A percentile compares a stretch with the other conserved stretches of the same genome.
phyloP scores from a whole-genome alignment of 208 protist species.

The Phytomonas francai region DNA sequence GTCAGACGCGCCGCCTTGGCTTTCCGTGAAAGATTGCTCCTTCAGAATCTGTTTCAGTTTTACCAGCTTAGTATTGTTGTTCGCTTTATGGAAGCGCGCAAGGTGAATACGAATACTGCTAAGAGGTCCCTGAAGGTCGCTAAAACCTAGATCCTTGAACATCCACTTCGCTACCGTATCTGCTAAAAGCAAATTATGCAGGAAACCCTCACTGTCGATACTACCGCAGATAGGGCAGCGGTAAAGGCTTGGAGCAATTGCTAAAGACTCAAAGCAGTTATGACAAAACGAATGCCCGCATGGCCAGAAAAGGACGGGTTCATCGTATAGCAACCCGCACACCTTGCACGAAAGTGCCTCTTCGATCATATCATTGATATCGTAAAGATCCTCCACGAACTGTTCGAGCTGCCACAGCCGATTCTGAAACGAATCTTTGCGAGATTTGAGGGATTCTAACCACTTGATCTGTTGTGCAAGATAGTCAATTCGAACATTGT shows the following conservation, averaged over 20 bases:
- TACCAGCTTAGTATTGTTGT: constrained; percentile 32
- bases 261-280: constrained; percentile 69
- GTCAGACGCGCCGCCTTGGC: constrained; percentile 13
- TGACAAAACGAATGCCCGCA: constrained; percentile 82
- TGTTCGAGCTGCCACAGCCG: constrained; percentile 56
- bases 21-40: constrained; percentile 15
- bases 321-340: constrained; percentile 71
- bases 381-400: constrained; percentile 73
- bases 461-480: constrained; percentile 70
- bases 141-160: constrained; percentile 84
- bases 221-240: constrained; percentile 79
- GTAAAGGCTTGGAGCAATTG: constrained; percentile 73
- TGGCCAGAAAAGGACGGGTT: constrained; percentile 81
- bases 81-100: constrained; percentile 52
- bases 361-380: constrained; percentile 79
- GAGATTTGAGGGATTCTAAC: constrained; percentile 44
- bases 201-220: constrained; percentile 80
- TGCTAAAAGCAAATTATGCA: constrained; percentile 74
- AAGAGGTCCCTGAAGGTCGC: constrained; percentile 61
- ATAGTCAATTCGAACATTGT: constrained; percentile 74
- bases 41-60: constrained; percentile 34
- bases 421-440: constrained; percentile 51
- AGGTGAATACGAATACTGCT: constrained; percentile 73
- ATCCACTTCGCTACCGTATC: constrained; percentile 87
- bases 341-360: constrained; percentile 65